Evolutionary conservation across 2,329 filamentous ascomycete genomes (phyloP).

Genomic region (Dactylellina sp.): DNA sequence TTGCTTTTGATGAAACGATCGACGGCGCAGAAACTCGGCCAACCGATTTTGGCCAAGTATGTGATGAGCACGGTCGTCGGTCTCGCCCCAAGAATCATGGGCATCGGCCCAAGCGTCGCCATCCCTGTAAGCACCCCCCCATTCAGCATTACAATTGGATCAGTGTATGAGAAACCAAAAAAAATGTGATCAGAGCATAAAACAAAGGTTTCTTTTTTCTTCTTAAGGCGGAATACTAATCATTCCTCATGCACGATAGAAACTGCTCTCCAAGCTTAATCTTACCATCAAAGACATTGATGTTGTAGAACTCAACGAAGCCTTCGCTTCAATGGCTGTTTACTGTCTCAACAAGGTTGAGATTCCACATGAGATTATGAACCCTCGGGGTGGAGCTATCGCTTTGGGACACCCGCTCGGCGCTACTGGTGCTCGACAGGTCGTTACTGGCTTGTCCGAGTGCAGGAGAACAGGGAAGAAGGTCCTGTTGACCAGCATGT

Average conservation of each 20-base stretch:
- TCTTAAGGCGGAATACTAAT: conserved; percentile 63
- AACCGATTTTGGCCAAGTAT: conserved; percentile 95
- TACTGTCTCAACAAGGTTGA: conserved; percentile 83
- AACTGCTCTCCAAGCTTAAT: conserved; percentile 84
- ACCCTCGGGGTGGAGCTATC: conserved; percentile 83
- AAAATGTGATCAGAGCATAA: not conserved
- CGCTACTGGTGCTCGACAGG: conserved; percentile 80
- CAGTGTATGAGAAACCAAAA: not conserved
- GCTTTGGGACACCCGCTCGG: conserved; percentile 86
- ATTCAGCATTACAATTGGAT: too few relatives aligned
- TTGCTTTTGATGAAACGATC: conserved; percentile 94
- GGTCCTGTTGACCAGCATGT: conserved; percentile 93
- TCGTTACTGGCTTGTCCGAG: conserved; percentile 90
- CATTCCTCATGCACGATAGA: conserved; percentile 63
- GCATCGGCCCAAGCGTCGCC: conserved; percentile 81
- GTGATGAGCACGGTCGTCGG: conserved; percentile 91
- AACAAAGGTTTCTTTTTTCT: too few relatives aligned
- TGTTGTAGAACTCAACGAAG: conserved; percentile 94
- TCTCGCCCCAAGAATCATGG: conserved; percentile 94
- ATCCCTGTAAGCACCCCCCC: conserved; percentile 67
- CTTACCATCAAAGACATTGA: conserved; percentile 85
- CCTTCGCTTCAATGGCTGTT: conserved; percentile 96
- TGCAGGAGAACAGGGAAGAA: conserved; percentile 86
- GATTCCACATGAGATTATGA: conserved; percentile 80
- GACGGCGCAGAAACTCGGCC: conserved; percentile 83